These are phyloP conservation scores for Scalesia atractyloides DNA, from an alignment of 129 eudicot genomes.

Conservation along the genomic window DNA sequence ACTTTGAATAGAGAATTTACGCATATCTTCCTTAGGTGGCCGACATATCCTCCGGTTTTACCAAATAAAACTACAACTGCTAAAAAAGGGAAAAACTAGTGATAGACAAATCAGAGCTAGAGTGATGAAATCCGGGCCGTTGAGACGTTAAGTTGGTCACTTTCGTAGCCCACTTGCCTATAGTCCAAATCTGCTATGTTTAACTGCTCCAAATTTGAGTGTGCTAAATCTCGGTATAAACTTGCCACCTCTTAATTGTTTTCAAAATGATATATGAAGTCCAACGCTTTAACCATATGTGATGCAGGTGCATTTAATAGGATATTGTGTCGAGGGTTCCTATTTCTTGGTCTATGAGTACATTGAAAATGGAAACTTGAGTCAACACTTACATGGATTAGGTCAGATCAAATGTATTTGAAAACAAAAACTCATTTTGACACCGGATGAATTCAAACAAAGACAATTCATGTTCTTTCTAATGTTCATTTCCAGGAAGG, in stretches of 20 bases:
- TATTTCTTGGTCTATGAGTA: slow-evolving; percentile 84
- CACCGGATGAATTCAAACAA: slow-evolving; percentile 3
- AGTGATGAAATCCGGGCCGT: too few species aligned
- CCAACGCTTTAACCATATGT: slow-evolving; percentile 2
- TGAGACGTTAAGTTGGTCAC: too few species aligned
- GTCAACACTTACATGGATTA: slow-evolving; percentile 81
- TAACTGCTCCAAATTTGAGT: too few species aligned
- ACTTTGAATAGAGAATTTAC: background rate
- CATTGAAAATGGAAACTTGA: slow-evolving; percentile 88
- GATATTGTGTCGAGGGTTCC: slow-evolving; percentile 84
- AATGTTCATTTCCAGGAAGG: slow-evolving; percentile 41
- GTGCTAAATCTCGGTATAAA: too few species aligned
- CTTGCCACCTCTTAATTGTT: background rate
- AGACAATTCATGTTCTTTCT: background rate
- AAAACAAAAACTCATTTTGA: slow-evolving; percentile 9
- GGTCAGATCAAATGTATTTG: slow-evolving; percentile 47
- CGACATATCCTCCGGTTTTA: too few species aligned
- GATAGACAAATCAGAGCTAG: too few species aligned
- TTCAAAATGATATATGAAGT: slow-evolving; percentile 9
- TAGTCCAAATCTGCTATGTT: too few species aligned
- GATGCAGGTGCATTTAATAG: slow-evolving; percentile 86
- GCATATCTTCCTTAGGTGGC: too few species aligned
- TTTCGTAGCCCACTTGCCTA: too few species aligned
- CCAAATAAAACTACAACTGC: too few species aligned
- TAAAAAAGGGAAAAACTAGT: too few species aligned